A percentile compares a stretch with the other conserved stretches of the same genome.
These are phyloP conservation scores for Smittium culicis DNA, from an alignment of 371 early-diverging fungal genomes.

Conservation along the genomic window DNA sequence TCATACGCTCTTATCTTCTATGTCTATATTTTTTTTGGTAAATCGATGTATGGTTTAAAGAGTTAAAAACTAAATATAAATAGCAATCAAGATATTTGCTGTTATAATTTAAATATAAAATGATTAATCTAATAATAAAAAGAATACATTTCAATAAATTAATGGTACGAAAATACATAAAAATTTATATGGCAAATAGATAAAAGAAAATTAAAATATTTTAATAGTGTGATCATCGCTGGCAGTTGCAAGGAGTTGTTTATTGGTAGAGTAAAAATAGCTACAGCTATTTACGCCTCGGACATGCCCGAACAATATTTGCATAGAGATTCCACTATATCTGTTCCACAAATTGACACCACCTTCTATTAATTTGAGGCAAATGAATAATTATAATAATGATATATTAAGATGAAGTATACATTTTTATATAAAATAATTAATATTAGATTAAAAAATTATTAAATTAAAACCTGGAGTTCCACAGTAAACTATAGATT, in stretches of 20 bases:
- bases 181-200: background rate
- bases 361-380: conserved; percentile 36
- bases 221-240: conserved; percentile 87
- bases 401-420: no score
- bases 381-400: background rate
- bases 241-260: conserved; percentile 63
- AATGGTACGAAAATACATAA: background rate
- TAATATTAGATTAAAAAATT: no score
- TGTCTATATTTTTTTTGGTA: no score
- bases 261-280: conserved; percentile 47
- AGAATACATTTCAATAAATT: no score
- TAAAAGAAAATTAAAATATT: conserved; percentile 30
- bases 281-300: conserved; percentile 68
- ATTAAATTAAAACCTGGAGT: conserved; percentile 89
- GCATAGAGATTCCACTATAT: conserved; percentile 55
- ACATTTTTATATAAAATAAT: no score
- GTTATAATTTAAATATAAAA: no score
- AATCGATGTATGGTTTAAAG: no score
- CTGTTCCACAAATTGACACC: conserved; percentile 83
- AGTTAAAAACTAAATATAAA: no score
- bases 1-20: no score
- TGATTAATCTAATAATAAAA: no score
- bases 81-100: no score
- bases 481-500: conserved; percentile 71
- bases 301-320: conserved; percentile 66